Evolutionary conservation across 345 rosid genomes (phyloP).

Genomic region (Sapria himalayana): DNA sequence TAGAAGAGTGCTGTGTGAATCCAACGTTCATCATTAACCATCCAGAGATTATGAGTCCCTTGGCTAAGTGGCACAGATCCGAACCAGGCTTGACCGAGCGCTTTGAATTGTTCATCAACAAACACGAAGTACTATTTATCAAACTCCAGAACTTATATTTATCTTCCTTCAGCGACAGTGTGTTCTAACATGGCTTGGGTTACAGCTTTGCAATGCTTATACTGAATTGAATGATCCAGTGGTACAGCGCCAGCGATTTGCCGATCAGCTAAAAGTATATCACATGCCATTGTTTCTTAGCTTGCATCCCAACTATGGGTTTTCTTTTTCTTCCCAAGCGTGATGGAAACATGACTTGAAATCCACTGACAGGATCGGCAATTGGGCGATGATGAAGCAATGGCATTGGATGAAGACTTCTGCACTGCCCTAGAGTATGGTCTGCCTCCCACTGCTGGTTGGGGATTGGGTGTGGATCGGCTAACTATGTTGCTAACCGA

Average conservation of each 20-base stretch:
- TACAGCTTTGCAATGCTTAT: slow-evolving; percentile 81
- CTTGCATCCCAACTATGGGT: too few species aligned
- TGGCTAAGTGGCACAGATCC: slow-evolving; percentile 78
- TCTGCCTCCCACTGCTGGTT: slow-evolving; percentile 88
- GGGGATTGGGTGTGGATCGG: slow-evolving; percentile 92
- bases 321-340: too few species aligned
- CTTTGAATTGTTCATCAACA: slow-evolving; percentile 75
- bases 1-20: slow-evolving; percentile 80
- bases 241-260: slow-evolving; percentile 82
- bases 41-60: slow-evolving; percentile 79
- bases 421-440: slow-evolving; percentile 78
- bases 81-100: slow-evolving; percentile 65
- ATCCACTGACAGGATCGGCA: slow-evolving; percentile 56
- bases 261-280: slow-evolving; percentile 77
- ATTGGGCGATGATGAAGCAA: slow-evolving; percentile 95
- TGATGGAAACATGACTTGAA: too few species aligned
- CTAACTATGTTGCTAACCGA: slow-evolving; percentile 76
- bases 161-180: neutral
- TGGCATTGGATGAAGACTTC: slow-evolving; percentile 88
- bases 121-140: slow-evolving; percentile 47
- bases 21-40: slow-evolving; percentile 88
- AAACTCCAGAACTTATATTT: neutral
- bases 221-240: slow-evolving; percentile 94
- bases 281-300: too few species aligned
- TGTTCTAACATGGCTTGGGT: neutral